Evolutionary conservation across 805 yeast species (phyloP), one percentile per base, ranked within the genome.

Genomic region (Ogataea salicorniae): DNA sequence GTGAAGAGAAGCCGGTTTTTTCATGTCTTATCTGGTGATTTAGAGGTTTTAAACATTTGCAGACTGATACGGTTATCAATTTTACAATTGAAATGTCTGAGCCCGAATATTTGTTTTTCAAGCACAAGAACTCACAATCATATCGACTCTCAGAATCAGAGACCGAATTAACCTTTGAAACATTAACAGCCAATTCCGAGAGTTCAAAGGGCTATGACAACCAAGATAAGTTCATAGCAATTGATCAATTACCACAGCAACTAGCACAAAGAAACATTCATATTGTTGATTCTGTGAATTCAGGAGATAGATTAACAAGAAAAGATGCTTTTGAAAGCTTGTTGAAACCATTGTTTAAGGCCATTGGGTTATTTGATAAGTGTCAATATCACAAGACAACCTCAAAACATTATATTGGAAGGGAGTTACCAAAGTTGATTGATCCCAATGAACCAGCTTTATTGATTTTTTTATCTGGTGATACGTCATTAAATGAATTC

Each of bases 401-500:
- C 0, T 58, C 73, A 5, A 48, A 62, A 1, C 46, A 59, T n/a
- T 64, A 77, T 1, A 72, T 81, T 6, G 42, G 56, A 16, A 26
- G 13, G 1, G 60, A 70, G n/a, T 66, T 71, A 51, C 79, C 81
- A 0, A 33, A 47, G 11, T 5, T 47, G 0, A 50, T 77, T 6
- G 53, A 59, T n/a, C 34, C 43, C 0, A 45, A 55, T 0, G 34
- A 48, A 9, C 41, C 50, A 13, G 59, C 71, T 22, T 76, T 85
- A 0, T 67, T 85, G 9, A 60, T 87, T 2, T 67, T 90, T 34
- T 64, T 91, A 8, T 84, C 95, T 36, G 97, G 97, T 2, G 97
- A 91, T 60, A 90, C 97, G 0, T 82, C 95, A 1, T 69, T 88
- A 5, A 80, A 77, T 43, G 97, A 91, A 62, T 79, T 91, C 43